Conservation (phyloP, 164 flowering plant genomes). For the Kalanchoe fedtschenkoi region DNA sequence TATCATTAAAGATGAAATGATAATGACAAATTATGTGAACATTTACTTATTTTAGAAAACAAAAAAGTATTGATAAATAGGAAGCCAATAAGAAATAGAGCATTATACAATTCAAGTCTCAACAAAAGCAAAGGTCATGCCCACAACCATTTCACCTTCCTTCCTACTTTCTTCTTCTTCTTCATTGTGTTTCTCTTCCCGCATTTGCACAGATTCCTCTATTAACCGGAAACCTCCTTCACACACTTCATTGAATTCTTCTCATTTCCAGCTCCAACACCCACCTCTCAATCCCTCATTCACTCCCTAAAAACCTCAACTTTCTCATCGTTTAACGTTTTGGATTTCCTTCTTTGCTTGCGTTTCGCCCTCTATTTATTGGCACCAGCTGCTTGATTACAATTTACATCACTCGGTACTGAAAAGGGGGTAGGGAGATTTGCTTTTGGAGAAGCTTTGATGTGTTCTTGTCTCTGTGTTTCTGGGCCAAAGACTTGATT, state of each 20-base stretch:
- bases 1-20: no score
- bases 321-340: background rate
- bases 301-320: background rate
- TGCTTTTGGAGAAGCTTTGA: background rate
- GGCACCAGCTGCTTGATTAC: no score
- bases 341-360: no score
- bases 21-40: background rate
- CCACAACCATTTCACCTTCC: conserved; percentile 6
- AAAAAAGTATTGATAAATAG: no score
- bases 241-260: background rate
- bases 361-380: no score
- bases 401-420: no score
- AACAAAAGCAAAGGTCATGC: conserved; percentile 5
- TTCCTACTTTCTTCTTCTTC: background rate
- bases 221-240: background rate
- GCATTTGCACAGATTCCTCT: background rate
- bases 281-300: conserved; percentile 3
- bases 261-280: background rate
- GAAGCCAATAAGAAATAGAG: no score
- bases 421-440: no score
- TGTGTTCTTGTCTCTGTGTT: background rate
- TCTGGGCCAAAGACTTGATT: background rate
- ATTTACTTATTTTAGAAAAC: background rate
- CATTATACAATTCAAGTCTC: background rate
- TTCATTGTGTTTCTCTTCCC: no score